Evolutionary conservation across 2,329 filamentous ascomycete genomes (phyloP).

Genomic region (Colletotrichum scovillei): DNA sequence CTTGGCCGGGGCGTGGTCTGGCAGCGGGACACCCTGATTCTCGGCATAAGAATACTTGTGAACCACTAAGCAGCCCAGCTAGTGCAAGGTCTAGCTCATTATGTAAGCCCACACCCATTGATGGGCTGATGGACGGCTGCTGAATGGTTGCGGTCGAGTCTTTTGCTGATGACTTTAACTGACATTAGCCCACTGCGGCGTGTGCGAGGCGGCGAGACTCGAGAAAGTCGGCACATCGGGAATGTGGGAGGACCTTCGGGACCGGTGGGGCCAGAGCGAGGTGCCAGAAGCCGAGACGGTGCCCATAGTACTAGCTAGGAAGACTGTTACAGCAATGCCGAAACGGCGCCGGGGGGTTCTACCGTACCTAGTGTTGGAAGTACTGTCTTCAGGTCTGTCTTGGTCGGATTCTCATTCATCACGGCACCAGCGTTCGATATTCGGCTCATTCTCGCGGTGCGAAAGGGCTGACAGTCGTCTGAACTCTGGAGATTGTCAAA

Average conservation of each 20-base stretch:
- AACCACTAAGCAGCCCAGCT: not conserved
- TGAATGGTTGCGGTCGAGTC: slow-evolving; percentile 8
- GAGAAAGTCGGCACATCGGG: slow-evolving; percentile 3
- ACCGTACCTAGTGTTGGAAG: not conserved
- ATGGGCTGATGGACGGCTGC: not conserved
- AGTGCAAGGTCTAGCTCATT: not conserved
- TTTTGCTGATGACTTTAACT: not conserved
- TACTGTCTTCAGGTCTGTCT: not conserved
- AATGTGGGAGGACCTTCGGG: slow-evolving; percentile 25
- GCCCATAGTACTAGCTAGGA: not conserved
- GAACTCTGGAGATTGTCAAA: not conserved
- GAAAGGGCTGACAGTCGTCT: not conserved
- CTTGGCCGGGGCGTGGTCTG: not conserved
- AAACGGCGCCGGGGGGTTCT: slow-evolving; percentile 21
- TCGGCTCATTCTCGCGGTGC: not conserved
- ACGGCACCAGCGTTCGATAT: not conserved
- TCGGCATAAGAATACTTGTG: slow-evolving; percentile 3
- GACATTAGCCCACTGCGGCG: not conserved
- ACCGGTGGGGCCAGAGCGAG: slow-evolving; percentile 14
- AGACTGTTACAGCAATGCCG: slow-evolving; percentile 7
- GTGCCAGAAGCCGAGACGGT: slow-evolving; percentile 16
- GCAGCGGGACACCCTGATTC: slow-evolving; percentile 13
- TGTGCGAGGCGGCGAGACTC: not conserved
- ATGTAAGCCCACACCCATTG: slow-evolving; percentile 13
- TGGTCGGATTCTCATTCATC: not conserved